Evolutionary conservation across 345 rosid genomes (phyloP).

Genomic region (Trapa bicornis): DNA sequence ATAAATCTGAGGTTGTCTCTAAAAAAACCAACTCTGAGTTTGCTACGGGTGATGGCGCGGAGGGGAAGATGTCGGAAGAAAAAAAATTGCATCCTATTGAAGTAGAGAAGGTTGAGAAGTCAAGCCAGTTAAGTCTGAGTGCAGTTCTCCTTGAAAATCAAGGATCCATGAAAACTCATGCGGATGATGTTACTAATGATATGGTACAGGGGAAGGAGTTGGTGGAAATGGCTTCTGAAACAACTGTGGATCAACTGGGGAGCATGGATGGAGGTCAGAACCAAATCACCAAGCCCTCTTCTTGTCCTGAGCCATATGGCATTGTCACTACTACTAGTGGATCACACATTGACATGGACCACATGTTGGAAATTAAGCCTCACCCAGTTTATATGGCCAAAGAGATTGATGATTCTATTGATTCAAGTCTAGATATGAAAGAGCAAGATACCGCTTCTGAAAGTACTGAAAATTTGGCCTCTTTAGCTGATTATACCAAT

Average conservation of each 20-base stretch:
- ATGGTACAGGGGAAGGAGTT: conserved; percentile 3
- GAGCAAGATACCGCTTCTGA: conserved; percentile 10
- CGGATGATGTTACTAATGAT: conserved; percentile 6
- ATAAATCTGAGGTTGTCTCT: conserved; percentile 11
- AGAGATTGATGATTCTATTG: conserved; percentile 15
- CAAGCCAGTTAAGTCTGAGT: conserved; percentile 14
- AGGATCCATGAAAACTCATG: conserved; percentile 2
- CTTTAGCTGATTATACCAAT: conserved; percentile 13
- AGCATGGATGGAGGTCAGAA: background rate
- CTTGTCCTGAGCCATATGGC: background rate
- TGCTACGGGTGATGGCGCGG: background rate
- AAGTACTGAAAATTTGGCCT: conserved; percentile 12
- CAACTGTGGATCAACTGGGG: background rate
- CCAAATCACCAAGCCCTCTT: background rate
- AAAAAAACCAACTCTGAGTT: background rate
- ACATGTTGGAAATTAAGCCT: background rate
- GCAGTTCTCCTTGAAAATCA: conserved; percentile 5
- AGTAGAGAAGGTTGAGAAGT: conserved; percentile 10
- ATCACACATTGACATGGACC: background rate
- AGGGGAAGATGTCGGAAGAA: conserved; percentile 10
- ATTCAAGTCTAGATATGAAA: conserved; percentile 20
- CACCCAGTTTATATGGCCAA: conserved; percentile 15
- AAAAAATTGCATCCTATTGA: conserved; percentile 14
- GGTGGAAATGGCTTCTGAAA: conserved; percentile 7
- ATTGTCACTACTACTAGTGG: background rate